Conservation (phyloP, 306 rosid species). For the Prunus campanulata region DNA sequence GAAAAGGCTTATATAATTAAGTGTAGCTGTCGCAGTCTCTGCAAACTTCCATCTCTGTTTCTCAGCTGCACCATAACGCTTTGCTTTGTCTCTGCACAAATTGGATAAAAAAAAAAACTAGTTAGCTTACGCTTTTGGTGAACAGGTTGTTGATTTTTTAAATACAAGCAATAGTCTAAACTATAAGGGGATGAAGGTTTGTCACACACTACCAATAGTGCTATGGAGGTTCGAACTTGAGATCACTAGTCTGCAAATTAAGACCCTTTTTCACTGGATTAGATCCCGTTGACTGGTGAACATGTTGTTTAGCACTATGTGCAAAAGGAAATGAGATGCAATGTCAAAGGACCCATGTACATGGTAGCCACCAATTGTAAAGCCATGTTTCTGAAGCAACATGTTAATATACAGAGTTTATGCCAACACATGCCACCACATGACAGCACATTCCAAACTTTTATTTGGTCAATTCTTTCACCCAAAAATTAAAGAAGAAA, state of each 20-base stretch:
- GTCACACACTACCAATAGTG: no score
- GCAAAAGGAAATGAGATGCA: no score
- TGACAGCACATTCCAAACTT: background rate
- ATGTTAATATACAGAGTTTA: background rate
- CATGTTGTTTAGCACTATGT: no score
- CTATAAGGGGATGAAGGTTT: no score
- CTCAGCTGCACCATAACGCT: background rate
- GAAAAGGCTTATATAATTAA: background rate
- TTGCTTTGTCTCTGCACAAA: background rate
- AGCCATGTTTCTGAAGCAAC: background rate
- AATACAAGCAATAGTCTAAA: no score
- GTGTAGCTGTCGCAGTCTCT: background rate
- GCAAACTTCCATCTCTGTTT: background rate
- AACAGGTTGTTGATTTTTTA: no score
- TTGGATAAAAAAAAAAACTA: background rate
- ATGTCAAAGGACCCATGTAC: background rate
- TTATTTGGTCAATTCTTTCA: background rate
- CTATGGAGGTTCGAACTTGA: no score
- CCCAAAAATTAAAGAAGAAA: background rate
- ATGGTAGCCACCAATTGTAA: background rate
- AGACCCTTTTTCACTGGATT: fast-evolving
- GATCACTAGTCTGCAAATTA: no score
- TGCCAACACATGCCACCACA: conserved; percentile 2
- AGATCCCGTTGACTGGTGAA: no score
- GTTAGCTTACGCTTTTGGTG: no score